These are phyloP conservation scores for Annona cherimola DNA, from an alignment of 164 flowering plant genomes.

Conservation along the genomic window DNA sequence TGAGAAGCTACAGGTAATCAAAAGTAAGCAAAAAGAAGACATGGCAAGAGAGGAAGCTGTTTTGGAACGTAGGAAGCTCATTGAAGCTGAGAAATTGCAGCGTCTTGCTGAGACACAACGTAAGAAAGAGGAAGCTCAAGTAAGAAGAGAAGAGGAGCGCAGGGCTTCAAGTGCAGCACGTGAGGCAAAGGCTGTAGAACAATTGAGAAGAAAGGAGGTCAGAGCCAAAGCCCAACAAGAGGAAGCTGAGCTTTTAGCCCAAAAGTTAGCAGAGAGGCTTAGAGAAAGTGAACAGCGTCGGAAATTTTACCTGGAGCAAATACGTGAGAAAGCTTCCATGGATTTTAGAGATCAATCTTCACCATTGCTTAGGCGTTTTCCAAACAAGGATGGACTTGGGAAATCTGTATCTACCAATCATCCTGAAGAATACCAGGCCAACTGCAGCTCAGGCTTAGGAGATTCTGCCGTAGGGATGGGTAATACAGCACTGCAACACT, in stretches of 20 bases:
- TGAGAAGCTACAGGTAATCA: slow-evolving; percentile 78
- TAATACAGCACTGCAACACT: slow-evolving; percentile 42
- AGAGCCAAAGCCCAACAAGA: slow-evolving; percentile 95
- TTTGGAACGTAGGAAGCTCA: slow-evolving; percentile 72
- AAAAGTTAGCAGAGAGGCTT: slow-evolving; percentile 86
- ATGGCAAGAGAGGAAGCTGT: slow-evolving; percentile 98
- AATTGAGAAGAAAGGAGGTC: slow-evolving; percentile 71
- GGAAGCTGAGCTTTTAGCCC: slow-evolving; percentile 94
- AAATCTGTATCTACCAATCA: slow-evolving; percentile 36
- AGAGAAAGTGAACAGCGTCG: slow-evolving; percentile 94
- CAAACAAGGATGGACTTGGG: slow-evolving; percentile 56
- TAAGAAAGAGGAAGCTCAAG: slow-evolving; percentile 90
- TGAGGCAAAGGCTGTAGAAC: slow-evolving; percentile 85
- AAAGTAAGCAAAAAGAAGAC: slow-evolving; percentile 84
- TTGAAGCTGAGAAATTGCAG: slow-evolving; percentile 91
- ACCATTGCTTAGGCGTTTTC: slow-evolving; percentile 62
- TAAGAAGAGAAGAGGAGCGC: slow-evolving; percentile 93
- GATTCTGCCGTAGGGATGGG: slow-evolving; percentile 30
- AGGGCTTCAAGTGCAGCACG: slow-evolving; percentile 94
- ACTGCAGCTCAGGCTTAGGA: slow-evolving; percentile 24
- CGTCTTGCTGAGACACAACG: slow-evolving; percentile 91
- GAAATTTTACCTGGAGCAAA: slow-evolving; percentile 85
- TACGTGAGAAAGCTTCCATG: slow-evolving; percentile 91
- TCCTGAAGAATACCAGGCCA: slow-evolving; percentile 51
- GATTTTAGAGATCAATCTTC: slow-evolving; percentile 95